These are phyloP conservation scores for Geoglossum cookeanum DNA, from an alignment of 2,329 filamentous ascomycete genomes.

Conservation along the genomic window DNA sequence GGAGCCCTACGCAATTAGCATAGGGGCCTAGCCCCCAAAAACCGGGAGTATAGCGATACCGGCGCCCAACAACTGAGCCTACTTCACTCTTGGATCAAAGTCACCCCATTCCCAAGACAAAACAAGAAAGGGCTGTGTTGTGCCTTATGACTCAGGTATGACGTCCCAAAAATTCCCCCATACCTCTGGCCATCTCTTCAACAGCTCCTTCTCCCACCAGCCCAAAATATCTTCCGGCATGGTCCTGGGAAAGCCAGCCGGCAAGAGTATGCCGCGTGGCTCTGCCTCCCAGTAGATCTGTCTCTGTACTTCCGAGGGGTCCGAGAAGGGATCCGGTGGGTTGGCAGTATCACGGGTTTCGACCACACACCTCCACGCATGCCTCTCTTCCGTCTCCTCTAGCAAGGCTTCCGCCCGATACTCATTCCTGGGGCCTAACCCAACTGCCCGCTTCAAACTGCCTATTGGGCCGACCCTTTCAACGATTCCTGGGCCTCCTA, in stretches of 20 bases:
- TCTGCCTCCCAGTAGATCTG: not conserved
- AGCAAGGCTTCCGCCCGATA: not conserved
- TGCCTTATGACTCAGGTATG: not conserved
- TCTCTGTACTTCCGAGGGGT: not conserved
- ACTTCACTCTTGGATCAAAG: too few species aligned
- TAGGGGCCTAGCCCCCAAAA: too few species aligned
- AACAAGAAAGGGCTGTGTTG: too few species aligned
- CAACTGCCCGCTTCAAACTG: not conserved
- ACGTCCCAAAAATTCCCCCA: not conserved
- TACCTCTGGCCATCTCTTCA: not conserved
- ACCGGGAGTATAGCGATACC: too few species aligned
- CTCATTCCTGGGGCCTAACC: not conserved
- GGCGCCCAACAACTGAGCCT: too few species aligned
- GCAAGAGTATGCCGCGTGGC: not conserved
- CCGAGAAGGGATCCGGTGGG: not conserved
- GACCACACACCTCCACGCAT: not conserved
- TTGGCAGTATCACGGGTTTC: not conserved
- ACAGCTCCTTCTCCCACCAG: not conserved
- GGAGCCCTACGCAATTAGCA: too few species aligned
- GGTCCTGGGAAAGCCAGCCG: not conserved
- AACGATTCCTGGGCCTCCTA: slow-evolving; percentile 2
- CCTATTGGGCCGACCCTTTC: not conserved
- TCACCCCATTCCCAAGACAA: too few species aligned
- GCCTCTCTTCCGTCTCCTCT: not conserved
- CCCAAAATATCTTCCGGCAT: not conserved